Evolutionary conservation across 2,329 filamentous ascomycete species (phyloP).

Genomic region (Ceratocystiopsis sp.): DNA sequence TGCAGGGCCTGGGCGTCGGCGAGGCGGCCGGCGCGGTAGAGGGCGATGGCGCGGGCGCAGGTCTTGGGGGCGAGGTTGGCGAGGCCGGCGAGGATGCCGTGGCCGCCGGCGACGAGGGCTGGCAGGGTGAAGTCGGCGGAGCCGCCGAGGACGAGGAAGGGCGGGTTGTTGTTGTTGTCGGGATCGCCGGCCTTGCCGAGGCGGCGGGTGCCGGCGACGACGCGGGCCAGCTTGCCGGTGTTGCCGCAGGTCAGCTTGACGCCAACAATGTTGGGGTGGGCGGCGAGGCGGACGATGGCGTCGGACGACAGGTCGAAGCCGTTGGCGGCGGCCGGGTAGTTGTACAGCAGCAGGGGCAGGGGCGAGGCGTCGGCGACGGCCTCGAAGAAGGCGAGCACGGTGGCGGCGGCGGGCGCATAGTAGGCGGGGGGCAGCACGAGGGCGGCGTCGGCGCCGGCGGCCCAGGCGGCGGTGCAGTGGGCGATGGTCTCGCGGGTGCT

Average conservation of each 20-base stretch:
- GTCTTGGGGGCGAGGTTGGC: conserved; percentile 55
- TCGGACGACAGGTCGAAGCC: conserved; percentile 50
- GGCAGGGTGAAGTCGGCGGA: conserved; percentile 59
- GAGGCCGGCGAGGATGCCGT: conserved; percentile 55
- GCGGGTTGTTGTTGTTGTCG: conserved; percentile 13
- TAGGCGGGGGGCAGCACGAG: conserved; percentile 63
- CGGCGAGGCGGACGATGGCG: conserved; percentile 37
- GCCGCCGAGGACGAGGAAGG: conserved; percentile 54
- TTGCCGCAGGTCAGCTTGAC: conserved; percentile 56
- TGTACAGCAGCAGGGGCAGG: conserved; percentile 52
- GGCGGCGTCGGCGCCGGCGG: conserved; percentile 56
- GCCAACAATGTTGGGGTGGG: conserved; percentile 49
- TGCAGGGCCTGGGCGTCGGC: conserved; percentile 47
- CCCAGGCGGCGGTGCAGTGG: conserved; percentile 50
- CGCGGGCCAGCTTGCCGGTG: conserved; percentile 50
- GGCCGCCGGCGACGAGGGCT: conserved; percentile 49
- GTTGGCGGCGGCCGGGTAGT: conserved; percentile 46
- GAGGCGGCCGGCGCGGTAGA: conserved; percentile 40
- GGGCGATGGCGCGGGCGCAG: conserved; percentile 42
- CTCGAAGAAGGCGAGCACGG: conserved; percentile 48
- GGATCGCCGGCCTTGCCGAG: conserved; percentile 12
- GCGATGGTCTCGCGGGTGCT: conserved; percentile 57
- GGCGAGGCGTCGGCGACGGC: conserved; percentile 45
- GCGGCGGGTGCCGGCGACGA: conserved; percentile 35
- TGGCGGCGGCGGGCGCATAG: conserved; percentile 47